These are phyloP conservation scores for Sherardia arvensis DNA, from an alignment of 257 asterid species.

Conservation along the genomic window DNA sequence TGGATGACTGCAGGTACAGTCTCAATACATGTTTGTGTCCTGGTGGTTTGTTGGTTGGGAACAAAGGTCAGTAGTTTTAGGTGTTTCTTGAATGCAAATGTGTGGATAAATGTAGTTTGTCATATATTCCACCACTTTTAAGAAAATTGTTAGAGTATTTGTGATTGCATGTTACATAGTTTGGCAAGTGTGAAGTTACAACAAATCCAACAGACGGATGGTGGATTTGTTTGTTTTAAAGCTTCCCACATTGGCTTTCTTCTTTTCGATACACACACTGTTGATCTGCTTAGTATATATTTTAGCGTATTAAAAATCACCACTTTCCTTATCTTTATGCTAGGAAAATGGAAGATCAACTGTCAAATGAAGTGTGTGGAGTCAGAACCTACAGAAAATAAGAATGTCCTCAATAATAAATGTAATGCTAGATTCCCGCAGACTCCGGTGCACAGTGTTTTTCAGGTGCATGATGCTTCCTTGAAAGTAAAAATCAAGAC, in stretches of 20 bases:
- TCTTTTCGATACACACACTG: background rate
- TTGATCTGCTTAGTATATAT: background rate
- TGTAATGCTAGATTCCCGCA: slow-evolving; percentile 20
- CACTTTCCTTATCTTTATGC: slow-evolving; percentile 17
- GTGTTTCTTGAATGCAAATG: slow-evolving; percentile 5
- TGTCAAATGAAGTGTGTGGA: slow-evolving; percentile 29
- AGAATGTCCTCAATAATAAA: slow-evolving; percentile 18
- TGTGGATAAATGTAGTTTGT: background rate
- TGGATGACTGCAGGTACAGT: slow-evolving; percentile 27
- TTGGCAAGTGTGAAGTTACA: background rate
- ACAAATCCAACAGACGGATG: background rate
- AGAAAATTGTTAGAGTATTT: background rate
- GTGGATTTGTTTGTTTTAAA: no score
- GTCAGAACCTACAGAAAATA: slow-evolving; percentile 22
- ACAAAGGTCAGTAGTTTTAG: slow-evolving; percentile 41
- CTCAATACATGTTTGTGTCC: slow-evolving; percentile 26
- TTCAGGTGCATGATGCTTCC: slow-evolving; percentile 38
- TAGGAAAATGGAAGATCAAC: slow-evolving; percentile 39
- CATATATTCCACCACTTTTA: background rate
- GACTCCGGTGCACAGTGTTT: slow-evolving; percentile 19
- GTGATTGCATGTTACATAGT: background rate
- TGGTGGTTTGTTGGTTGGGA: slow-evolving; percentile 20
- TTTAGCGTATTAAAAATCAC: background rate
- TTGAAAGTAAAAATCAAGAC: background rate
- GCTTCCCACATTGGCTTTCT: no score